Evolutionary conservation across 306 rosid species (phyloP), one percentile per base, ranked within the genome.

Genomic region (Sicyos baderoa): DNA sequence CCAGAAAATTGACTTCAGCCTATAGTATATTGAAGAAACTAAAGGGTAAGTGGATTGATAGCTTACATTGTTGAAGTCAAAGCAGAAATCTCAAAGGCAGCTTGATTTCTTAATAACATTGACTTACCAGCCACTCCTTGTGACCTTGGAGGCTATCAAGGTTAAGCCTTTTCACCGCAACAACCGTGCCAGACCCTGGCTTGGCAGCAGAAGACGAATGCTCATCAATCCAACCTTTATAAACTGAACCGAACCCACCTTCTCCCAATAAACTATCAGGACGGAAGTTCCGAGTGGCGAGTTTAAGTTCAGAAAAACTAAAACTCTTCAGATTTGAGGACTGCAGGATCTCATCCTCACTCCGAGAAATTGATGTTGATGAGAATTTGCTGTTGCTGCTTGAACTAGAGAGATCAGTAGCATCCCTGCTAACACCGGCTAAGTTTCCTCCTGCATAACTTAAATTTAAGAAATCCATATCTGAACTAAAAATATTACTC

Each of bases 1-100:
- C 86, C 61, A 83, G 74, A 72, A 77, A 83, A 69, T 80, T 80
- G 71, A 83, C 86, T 75, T 83, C 86, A n/a, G 86, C 82, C 86
- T 83, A 73, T 27, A 47, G 62, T 21, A 78, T 18, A 78, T 23
- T 61, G 37, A 72, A 35, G 29, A 37, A 69, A 15, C n/a, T 23
- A 66, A 37, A 37, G 18, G 1, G 70, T 75, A 25, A 50, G 74
- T 79, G 66, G 47, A 70, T 50, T 32, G 35, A 42, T 18, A 64
- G 32, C 53, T 2, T 64, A 64, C 25, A 37, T 40, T 62, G 68
- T 62, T 35, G 68, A 62, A 40, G 51, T 62, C 51, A 40, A 17
- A 62, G 44, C 9, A 37, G 44, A 37, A 37, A 5, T 37, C 16
- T 37, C 16, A 45, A 11, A 10, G 13, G 50, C 50, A 45, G 16